Conservation (phyloP, 2,329 filamentous ascomycete species). For the Ceratocystis diversiconidia region DNA sequence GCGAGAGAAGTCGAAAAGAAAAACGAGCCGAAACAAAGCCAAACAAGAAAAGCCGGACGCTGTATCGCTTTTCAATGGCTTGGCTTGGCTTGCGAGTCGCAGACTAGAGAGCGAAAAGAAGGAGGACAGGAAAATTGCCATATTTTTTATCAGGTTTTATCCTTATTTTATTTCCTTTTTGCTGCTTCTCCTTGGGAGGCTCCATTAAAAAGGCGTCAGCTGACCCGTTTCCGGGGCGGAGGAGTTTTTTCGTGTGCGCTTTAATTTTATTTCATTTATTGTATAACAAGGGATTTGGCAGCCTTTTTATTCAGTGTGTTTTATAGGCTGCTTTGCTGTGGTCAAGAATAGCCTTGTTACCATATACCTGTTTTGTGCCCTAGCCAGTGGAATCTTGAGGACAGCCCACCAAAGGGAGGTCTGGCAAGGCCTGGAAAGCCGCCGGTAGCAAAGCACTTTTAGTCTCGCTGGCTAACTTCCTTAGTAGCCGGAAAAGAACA, state of each 20-base stretch:
- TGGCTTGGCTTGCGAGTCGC: neutral
- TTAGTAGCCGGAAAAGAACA: neutral
- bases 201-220: conserved; percentile 5
- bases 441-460: neutral
- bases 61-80: neutral
- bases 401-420: no score
- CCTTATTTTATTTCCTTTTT: neutral
- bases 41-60: neutral
- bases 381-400: no score
- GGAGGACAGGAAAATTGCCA: neutral
- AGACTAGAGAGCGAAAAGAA: neutral
- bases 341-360: neutral
- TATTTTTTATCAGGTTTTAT: neutral
- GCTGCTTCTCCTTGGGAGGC: neutral
- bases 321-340: no score
- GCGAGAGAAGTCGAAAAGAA: neutral
- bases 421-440: no score
- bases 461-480: neutral
- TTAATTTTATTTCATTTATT: conserved; percentile 1
- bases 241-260: neutral
- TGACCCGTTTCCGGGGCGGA: neutral
- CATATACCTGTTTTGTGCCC: no score
- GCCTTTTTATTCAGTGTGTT: no score
- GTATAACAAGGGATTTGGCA: neutral
- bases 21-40: neutral